These are phyloP conservation scores for Pseudogymnoascus sp. DNA, from an alignment of 2,329 filamentous ascomycete genomes.

Conservation along the genomic window DNA sequence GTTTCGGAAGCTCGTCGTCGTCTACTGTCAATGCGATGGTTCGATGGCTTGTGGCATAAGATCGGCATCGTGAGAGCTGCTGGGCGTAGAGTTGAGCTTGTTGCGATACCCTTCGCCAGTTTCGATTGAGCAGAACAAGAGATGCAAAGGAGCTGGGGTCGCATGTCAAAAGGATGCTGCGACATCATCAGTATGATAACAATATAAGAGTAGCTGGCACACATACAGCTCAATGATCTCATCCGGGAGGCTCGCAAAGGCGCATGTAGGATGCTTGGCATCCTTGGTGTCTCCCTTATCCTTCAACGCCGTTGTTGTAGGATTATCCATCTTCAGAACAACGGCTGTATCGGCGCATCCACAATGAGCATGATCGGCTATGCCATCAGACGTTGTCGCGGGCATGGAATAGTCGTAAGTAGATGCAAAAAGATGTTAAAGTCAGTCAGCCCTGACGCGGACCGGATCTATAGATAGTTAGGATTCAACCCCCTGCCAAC, in stretches of 20 bases:
- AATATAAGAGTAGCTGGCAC: slow-evolving; percentile 2
- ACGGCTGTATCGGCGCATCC: background rate
- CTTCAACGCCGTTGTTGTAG: background rate
- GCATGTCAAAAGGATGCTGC: slow-evolving; percentile 15
- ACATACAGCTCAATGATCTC: slow-evolving; percentile 63
- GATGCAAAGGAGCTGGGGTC: slow-evolving; percentile 55
- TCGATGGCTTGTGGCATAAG: slow-evolving; percentile 44
- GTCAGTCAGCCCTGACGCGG: background rate
- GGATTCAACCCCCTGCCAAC: background rate
- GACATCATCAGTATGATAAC: slow-evolving; percentile 11
- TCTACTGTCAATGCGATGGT: slow-evolving; percentile 27
- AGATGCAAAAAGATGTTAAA: background rate
- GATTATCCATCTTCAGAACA: background rate
- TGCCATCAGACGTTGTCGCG: slow-evolving; percentile 4
- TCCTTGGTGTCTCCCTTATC: background rate
- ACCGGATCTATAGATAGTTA: slow-evolving; percentile 3
- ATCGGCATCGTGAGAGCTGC: slow-evolving; percentile 53
- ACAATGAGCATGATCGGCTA: background rate
- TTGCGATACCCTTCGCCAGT: slow-evolving; percentile 57
- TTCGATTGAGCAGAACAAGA: slow-evolving; percentile 54
- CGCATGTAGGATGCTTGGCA: slow-evolving; percentile 19
- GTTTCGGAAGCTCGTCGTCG: slow-evolving; percentile 43
- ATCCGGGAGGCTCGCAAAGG: slow-evolving; percentile 52
- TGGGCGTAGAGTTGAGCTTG: slow-evolving; percentile 53
- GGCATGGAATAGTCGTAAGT: background rate